Conservation (phyloP, 73 alveolate species). For the Tetrahymena malaccensis region DNA sequence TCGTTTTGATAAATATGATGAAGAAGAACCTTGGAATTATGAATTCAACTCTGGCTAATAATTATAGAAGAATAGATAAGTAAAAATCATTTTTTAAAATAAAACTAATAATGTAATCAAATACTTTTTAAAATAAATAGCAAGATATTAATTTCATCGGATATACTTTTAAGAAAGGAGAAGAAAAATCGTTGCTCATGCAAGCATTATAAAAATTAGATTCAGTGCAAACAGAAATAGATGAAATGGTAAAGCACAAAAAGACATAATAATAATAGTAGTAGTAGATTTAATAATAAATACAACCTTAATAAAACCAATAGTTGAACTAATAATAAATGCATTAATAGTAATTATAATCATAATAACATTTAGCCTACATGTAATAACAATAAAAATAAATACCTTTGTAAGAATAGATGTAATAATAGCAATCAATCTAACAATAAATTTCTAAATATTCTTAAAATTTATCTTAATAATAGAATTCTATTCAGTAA, state of each 20-base stretch:
- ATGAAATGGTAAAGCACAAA: background rate
- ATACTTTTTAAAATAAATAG: slow-evolving; percentile 1
- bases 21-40: background rate
- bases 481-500: background rate
- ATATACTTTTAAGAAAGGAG: slow-evolving; percentile 47
- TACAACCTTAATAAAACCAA: background rate
- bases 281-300: background rate
- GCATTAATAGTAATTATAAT: background rate
- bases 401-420: background rate
- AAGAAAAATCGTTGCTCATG: slow-evolving; percentile 32
- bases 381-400: background rate
- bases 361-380: background rate
- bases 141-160: slow-evolving; percentile 52
- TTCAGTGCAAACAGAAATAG: slow-evolving; percentile 3
- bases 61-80: background rate
- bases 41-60: background rate
- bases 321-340: too few species aligned
- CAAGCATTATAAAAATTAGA: slow-evolving; percentile 30
- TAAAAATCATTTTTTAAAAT: background rate
- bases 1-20: background rate
- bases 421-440: background rate
- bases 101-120: background rate
- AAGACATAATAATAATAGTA: background rate
- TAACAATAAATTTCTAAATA: background rate
- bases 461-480: background rate